These are phyloP conservation scores for Vitis rotundifolia DNA, from an alignment of 164 flowering plant species.

Conservation along the genomic window DNA sequence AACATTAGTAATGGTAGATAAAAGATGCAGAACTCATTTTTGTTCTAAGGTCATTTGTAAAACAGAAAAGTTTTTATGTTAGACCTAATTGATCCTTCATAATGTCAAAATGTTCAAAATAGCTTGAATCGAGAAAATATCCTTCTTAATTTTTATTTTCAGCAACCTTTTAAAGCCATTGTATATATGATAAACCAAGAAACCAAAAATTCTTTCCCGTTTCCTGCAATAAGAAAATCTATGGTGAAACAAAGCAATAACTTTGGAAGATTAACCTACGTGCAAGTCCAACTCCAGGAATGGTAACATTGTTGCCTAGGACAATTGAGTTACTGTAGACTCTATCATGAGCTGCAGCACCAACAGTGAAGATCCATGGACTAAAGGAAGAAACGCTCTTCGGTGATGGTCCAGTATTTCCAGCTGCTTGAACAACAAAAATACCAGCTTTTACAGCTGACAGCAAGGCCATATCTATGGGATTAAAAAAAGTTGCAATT, in stretches of 20 bases:
- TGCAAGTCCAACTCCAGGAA: constrained; percentile 92
- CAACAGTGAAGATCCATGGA: constrained; percentile 98
- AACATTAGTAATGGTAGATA: no score
- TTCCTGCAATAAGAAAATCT: background rate
- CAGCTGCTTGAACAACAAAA: constrained; percentile 98
- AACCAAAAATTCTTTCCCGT: background rate
- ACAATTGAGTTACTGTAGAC: constrained; percentile 65
- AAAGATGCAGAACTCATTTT: background rate
- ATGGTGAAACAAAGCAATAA: background rate
- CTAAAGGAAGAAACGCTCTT: constrained; percentile 94
- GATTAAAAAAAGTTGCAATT: constrained; percentile 91
- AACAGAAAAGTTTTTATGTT: background rate
- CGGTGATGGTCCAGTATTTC: constrained; percentile 96
- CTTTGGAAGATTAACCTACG: constrained; percentile 46
- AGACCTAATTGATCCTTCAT: background rate
- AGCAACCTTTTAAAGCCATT: no score
- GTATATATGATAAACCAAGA: background rate
- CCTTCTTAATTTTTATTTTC: background rate
- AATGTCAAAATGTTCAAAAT: background rate
- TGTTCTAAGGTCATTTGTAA: background rate
- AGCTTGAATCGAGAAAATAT: background rate
- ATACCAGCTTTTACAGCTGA: constrained; percentile 92
- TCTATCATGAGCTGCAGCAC: constrained; percentile 93
- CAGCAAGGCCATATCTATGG: constrained; percentile 94
- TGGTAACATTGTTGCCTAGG: constrained; percentile 78